Conservation (phyloP, 1,139 yeast genomes). For the Pichia sp. region DNA sequence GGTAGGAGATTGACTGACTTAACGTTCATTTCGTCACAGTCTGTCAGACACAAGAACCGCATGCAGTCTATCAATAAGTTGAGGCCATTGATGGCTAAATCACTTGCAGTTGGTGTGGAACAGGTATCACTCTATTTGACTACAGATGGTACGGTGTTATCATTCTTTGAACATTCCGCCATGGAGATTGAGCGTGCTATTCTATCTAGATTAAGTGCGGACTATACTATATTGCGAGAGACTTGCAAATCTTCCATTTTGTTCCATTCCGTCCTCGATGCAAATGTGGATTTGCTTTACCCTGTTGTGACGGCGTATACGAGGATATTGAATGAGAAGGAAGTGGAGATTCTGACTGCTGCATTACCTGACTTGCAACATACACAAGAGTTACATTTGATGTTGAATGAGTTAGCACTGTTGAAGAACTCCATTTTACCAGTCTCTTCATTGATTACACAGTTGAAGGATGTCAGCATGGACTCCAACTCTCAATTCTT, state of each 20-base stretch:
- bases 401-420: constrained; percentile 43
- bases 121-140: constrained; percentile 44
- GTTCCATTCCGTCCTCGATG: constrained; percentile 46
- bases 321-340: constrained; percentile 38
- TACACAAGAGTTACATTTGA: constrained; percentile 43
- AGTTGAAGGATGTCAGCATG: constrained; percentile 35
- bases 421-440: constrained; percentile 39
- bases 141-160: constrained; percentile 37
- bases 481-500: constrained; percentile 29
- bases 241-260: constrained; percentile 43
- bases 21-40: constrained; percentile 12
- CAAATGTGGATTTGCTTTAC: constrained; percentile 49
- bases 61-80: constrained; percentile 34
- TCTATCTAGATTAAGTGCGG: constrained; percentile 36
- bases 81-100: constrained; percentile 37
- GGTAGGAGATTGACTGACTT: constrained; percentile 28
- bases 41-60: constrained; percentile 24
- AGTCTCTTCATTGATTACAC: constrained; percentile 36
- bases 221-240: constrained; percentile 39
- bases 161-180: constrained; percentile 49
- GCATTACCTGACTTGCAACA: constrained; percentile 38
- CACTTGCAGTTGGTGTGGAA: constrained; percentile 44
- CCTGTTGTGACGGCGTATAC: constrained; percentile 55
- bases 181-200: constrained; percentile 43
- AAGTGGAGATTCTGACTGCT: constrained; percentile 39